Base-by-base conservation (phyloP, 805 yeast genomes). In the Suhomyces pyralidae region DNA sequence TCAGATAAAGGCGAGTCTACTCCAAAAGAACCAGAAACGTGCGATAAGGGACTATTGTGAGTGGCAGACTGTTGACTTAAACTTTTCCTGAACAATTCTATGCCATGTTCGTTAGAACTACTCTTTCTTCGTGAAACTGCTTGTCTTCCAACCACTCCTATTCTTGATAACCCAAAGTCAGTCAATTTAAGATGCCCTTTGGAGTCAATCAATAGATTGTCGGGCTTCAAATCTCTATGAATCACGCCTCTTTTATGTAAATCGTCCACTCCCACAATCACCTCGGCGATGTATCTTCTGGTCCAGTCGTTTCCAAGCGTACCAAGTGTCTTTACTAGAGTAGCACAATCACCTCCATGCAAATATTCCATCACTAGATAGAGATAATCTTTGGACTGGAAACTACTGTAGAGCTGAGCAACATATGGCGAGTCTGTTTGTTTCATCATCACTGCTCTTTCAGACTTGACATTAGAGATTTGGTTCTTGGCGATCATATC, bases 401-500 rank as follows among this genome's bases (percentile, higher is more conserved):
- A 94, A 32, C 96, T 86, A 49, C 88, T 88, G 62, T 84, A 88
- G 28, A 94, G 74, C 63, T 86, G 91, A 1, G 97, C 98, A 54
- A 94, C 97, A 65, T 87, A 90, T 0, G 97, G 96, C 38, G 93
- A 87, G 56, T 91, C 93, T 2, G 96, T 82, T 64, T 94, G 98
- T 2, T 96, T 85, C 96, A 94, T 94, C 91, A 94, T 86, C n/a
- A 93, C 93, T 0, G 97, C 97, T 45, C 99, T 75, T 67, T 96
- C 99, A 1, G 97, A 88, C 61, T 88, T 88, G 30, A 96, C 97
- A 65, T 94, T 94, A 19, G 92, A 84, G 5, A 93, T 93, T 73
- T 94, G 99, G 75, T 96, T 96, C 71, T 93, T 94, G 1, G 97
- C 93, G 55, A 94, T 85, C 98, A 94, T 94, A 68, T 94, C 98